These are phyloP conservation scores for Pneumocystis oryctolagi DNA, from an alignment of 1,139 yeast genomes.

Conservation along the genomic window DNA sequence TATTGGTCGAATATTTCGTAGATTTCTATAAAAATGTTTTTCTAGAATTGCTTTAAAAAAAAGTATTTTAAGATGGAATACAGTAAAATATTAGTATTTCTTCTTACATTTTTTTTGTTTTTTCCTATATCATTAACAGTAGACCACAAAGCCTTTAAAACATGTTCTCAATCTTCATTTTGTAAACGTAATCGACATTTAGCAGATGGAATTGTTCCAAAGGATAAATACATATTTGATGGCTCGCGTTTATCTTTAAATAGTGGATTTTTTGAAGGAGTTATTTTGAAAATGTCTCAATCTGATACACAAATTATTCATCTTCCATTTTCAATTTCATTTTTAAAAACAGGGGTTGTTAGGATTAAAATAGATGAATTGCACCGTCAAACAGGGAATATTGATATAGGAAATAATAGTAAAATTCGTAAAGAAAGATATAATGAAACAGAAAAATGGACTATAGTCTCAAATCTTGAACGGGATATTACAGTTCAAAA, in stretches of 20 bases:
- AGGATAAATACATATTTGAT: constrained; percentile 43
- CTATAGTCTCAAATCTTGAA: constrained; percentile 29
- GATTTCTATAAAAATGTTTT: neutral
- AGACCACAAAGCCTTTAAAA: constrained; percentile 59
- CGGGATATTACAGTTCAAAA: constrained; percentile 12
- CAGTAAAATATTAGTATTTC: neutral
- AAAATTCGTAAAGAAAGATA: constrained; percentile 31
- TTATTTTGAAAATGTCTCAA: constrained; percentile 29
- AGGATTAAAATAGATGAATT: constrained; percentile 54
- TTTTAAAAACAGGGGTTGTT: constrained; percentile 40
- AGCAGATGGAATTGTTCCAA: constrained; percentile 31
- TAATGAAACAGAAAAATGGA: constrained; percentile 47
- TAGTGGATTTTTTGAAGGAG: constrained; percentile 29
- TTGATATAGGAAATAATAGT: constrained; percentile 17
- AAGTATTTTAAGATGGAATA: neutral
- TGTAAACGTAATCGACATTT: constrained; percentile 68
- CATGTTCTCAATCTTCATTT: constrained; percentile 71
- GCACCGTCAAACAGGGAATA: constrained; percentile 27
- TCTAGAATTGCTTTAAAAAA: neutral
- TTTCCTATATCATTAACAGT: constrained; percentile 30
- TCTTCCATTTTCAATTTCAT: constrained; percentile 42
- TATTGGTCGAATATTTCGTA: neutral
- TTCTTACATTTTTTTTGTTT: neutral
- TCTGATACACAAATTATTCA: constrained; percentile 23
- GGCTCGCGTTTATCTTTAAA: constrained; percentile 26